Evolutionary conservation across 768 basidiomycete species (phyloP), one percentile per base, ranked within the genome.

Genomic region (Lactarius quietus): DNA sequence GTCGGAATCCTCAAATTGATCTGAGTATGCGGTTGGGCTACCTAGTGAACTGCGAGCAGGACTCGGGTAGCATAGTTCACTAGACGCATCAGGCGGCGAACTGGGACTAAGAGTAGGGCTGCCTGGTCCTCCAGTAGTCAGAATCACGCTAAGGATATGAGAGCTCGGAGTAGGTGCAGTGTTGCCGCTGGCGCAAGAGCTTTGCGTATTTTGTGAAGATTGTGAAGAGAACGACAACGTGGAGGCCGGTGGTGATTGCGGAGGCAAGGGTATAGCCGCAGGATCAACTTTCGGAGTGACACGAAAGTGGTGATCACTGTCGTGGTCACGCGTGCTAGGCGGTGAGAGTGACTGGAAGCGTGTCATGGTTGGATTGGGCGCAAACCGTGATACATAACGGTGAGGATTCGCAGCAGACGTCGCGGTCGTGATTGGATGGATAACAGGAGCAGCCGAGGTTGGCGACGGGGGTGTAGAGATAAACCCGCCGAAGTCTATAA

Each of bases 201-300:
- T 75, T 35, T 78, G 79, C 17, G 70, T 72, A 41, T 75, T 71
- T 20, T 71, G 73, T 1, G 86, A 84, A 0, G 86, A 83, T 15
- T 76, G 84, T 4, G 90, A 91, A n/a, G 90, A 92, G 69, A 87
- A 83, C 1, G 90, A 93, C 18, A 92, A 68, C 0, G 86, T 79
- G 26, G 90, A 92, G 33, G 80, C 77, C 1, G 90, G 86, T 17
- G 90, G 90, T 2, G 90, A 92, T 65, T 86, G 79, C 2, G 87
- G 83, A 3, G 87, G 85, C 5, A 87, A 74, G n/a, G 87, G 86
- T 64, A 87, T 80, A 1, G 78, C 76, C 18, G 79, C 70, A 10
- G 86, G 84, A 67, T 88, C 87, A 33, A 85, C 79, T 68, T 79
- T 84, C 74, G 76, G 48, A 0, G 63, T 38, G 15, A 62, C 45